phyloP scores from a whole-genome alignment of 1,284 basidiomycete genomes.

The Mycena citricolor region DNA sequence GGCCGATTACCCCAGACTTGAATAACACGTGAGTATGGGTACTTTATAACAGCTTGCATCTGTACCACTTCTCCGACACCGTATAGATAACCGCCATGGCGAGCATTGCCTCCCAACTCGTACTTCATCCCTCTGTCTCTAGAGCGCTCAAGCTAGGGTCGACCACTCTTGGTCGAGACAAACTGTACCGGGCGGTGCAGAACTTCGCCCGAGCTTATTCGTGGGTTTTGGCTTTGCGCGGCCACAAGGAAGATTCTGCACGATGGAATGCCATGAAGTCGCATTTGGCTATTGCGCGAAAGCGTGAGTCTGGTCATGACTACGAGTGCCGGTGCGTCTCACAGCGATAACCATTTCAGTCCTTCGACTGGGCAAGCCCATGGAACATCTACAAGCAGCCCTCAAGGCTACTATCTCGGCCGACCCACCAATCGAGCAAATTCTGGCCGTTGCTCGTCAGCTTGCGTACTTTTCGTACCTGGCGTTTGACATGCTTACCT shows the following conservation, averaged over 20 bases:
- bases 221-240: constrained; percentile 73
- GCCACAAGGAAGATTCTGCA: constrained; percentile 62
- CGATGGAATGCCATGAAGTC: constrained; percentile 80
- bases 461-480: constrained; percentile 92
- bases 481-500: constrained; percentile 77
- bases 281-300: constrained; percentile 77
- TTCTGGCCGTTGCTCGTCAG: constrained; percentile 84
- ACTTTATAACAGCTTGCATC: too few relatives aligned
- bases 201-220: constrained; percentile 91
- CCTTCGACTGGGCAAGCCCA: constrained; percentile 89
- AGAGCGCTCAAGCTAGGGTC: constrained; percentile 75
- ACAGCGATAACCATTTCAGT: constrained; percentile 49
- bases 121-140: constrained; percentile 82
- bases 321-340: constrained; percentile 9
- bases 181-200: constrained; percentile 90
- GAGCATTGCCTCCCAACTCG: constrained; percentile 67
- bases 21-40: too few relatives aligned
- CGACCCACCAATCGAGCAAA: constrained; percentile 69
- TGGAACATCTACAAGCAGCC: constrained; percentile 94
- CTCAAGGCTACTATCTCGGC: constrained; percentile 70
- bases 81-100: constrained; percentile 46
- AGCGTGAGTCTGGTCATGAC: constrained; percentile 53
- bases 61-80: constrained; percentile 10
- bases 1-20: too few relatives aligned
- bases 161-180: constrained; percentile 88